Conservation (phyloP, 1,139 yeast genomes). For the Taphrina wiesneri region DNA sequence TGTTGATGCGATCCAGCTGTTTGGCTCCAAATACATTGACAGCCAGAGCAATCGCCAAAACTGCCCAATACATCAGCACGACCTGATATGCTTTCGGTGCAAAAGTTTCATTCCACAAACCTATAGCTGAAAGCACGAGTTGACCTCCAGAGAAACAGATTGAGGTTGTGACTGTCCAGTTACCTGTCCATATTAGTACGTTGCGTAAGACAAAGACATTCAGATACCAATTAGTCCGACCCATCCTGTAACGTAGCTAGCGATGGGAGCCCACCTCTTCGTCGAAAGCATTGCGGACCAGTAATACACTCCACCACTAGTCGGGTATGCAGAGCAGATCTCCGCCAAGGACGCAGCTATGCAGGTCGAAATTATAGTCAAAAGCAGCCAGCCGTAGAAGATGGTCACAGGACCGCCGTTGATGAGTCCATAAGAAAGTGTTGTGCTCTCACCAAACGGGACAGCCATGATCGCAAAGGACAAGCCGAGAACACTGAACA, state of each 20-base stretch:
- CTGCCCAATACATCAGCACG: slow-evolving; percentile 34
- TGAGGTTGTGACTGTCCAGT: slow-evolving; percentile 28
- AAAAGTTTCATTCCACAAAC: slow-evolving; percentile 26
- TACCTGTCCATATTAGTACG: not conserved
- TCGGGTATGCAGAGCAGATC: slow-evolving; percentile 49
- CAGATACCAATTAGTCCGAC: slow-evolving; percentile 23
- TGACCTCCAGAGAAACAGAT: slow-evolving; percentile 34
- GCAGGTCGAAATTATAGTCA: slow-evolving; percentile 40
- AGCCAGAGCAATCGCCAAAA: slow-evolving; percentile 25
- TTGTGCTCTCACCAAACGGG: slow-evolving; percentile 49
- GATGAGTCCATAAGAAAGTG: slow-evolving; percentile 43
- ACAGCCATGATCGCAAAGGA: slow-evolving; percentile 48
- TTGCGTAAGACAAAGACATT: not conserved
- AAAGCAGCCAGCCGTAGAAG: slow-evolving; percentile 34
- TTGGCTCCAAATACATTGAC: slow-evolving; percentile 30
- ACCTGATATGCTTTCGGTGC: slow-evolving; percentile 28
- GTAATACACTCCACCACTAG: slow-evolving; percentile 63
- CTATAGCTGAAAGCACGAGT: slow-evolving; percentile 26
- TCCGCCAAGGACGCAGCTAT: slow-evolving; percentile 28
- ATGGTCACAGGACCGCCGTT: slow-evolving; percentile 35
- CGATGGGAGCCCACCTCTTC: slow-evolving; percentile 38
- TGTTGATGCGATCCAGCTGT: slow-evolving; percentile 22
- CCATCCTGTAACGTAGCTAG: slow-evolving; percentile 30
- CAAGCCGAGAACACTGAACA: slow-evolving; percentile 47
- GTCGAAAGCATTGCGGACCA: slow-evolving; percentile 63